These are phyloP conservation scores for Penicillium sp. DNA, from an alignment of 2,329 filamentous ascomycete genomes.

Conservation along the genomic window DNA sequence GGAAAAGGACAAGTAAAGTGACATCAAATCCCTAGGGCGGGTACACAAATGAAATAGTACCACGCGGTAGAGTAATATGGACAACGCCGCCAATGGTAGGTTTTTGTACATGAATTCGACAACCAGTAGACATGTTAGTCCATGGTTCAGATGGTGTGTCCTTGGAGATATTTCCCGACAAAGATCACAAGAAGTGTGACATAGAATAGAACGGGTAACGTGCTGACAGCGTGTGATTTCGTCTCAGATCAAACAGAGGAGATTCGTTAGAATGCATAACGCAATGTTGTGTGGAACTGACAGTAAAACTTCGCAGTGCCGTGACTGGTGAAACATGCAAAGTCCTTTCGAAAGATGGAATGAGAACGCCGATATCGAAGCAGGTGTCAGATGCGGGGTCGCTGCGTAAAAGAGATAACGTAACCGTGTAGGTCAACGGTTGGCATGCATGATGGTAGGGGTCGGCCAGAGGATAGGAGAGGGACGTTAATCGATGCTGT, in stretches of 20 bases:
- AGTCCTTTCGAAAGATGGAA: background rate
- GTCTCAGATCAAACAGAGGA: background rate
- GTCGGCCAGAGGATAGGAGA: background rate
- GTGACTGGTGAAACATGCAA: background rate
- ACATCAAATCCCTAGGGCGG: background rate
- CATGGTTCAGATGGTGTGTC: background rate
- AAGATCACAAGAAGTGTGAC: background rate
- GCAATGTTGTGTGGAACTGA: background rate
- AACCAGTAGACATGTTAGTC: background rate
- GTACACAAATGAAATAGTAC: background rate
- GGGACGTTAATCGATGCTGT: slow-evolving; percentile 30
- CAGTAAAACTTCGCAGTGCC: background rate
- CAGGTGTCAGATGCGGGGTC: slow-evolving; percentile 3
- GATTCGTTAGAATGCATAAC: slow-evolving; percentile 1
- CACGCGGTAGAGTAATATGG: slow-evolving; percentile 1
- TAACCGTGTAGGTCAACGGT: background rate
- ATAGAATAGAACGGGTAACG: background rate
- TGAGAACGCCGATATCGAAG: background rate
- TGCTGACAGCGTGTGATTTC: background rate
- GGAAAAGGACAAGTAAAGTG: background rate
- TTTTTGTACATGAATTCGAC: slow-evolving; percentile 7
- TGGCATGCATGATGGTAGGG: background rate
- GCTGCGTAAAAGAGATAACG: slow-evolving; percentile 2
- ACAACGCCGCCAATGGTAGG: slow-evolving; percentile 7
- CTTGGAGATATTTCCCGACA: background rate